A percentile compares a stretch with the other conserved stretches of the same genome.
Evolutionary conservation across 2,329 filamentous ascomycete genomes (phyloP).

Genomic region (Cercospora berteroae): DNA sequence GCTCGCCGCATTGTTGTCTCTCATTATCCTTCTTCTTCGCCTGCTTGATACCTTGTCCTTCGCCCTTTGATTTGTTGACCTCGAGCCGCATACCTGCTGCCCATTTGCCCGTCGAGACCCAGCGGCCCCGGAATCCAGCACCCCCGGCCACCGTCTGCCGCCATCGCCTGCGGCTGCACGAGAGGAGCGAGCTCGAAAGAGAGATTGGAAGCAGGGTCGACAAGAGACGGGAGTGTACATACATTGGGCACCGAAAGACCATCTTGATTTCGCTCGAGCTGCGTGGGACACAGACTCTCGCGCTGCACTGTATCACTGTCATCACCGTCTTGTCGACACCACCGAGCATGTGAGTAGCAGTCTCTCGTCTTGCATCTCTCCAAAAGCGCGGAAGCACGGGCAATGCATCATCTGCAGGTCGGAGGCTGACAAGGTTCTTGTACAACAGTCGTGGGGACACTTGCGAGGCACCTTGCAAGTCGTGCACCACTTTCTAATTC

Average conservation of each 20-base stretch:
- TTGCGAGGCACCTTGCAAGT: slow-evolving; percentile 17
- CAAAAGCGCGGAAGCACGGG: not conserved
- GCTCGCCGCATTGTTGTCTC: slow-evolving; percentile 24
- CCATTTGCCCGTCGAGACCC: slow-evolving; percentile 11
- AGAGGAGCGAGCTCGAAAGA: slow-evolving; percentile 9
- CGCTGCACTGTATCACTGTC: slow-evolving; percentile 15
- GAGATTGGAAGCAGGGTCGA: not conserved
- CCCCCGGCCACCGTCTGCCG: slow-evolving; percentile 9
- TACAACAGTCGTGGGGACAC: slow-evolving; percentile 17
- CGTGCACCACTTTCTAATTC: slow-evolving; percentile 20
- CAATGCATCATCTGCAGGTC: not conserved
- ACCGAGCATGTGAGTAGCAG: slow-evolving; percentile 19
- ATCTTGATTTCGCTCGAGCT: slow-evolving; percentile 15
- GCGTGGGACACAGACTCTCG: slow-evolving; percentile 13
- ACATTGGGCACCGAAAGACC: slow-evolving; percentile 17
- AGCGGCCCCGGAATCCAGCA: slow-evolving; percentile 16
- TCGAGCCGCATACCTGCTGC: slow-evolving; percentile 14
- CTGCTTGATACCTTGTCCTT: slow-evolving; percentile 21
- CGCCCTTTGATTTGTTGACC: slow-evolving; percentile 18
- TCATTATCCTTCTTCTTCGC: slow-evolving; percentile 22
- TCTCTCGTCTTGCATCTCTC: not conserved
- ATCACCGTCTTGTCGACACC: slow-evolving; percentile 1
- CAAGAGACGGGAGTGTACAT: slow-evolving; percentile 28
- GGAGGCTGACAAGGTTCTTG: not conserved
- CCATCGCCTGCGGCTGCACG: slow-evolving; percentile 7